These are phyloP conservation scores for Venturia nashicola DNA, from an alignment of 2,329 filamentous ascomycete species.

Conservation along the genomic window DNA sequence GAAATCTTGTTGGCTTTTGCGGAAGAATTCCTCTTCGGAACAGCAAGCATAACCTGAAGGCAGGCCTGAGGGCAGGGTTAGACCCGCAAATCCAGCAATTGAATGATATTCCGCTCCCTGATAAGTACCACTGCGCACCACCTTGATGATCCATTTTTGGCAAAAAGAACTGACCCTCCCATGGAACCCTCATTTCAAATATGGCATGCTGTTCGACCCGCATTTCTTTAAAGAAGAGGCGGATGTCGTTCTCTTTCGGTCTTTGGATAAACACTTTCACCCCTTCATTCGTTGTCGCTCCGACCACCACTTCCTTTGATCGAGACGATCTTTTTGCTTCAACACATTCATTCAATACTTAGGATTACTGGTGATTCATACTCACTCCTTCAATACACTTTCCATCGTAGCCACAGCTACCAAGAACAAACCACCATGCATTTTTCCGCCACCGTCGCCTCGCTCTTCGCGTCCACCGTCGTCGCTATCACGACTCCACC, in stretches of 20 bases:
- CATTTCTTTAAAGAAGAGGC: not conserved
- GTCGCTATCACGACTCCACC: constrained; percentile 33
- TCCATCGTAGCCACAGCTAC: not conserved
- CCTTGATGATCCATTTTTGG: not conserved
- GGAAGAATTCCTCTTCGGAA: not conserved
- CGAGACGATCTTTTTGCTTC: not conserved
- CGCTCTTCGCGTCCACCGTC: constrained; percentile 13
- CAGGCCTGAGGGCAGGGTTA: not conserved
- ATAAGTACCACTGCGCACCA: not conserved
- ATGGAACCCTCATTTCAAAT: not conserved
- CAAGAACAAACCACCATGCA: not conserved
- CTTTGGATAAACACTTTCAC: not conserved
- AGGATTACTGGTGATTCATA: not conserved
- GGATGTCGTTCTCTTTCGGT: not conserved
- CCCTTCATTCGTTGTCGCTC: not conserved
- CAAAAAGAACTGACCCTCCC: not conserved
- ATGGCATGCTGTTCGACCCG: not conserved
- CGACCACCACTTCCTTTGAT: not conserved
- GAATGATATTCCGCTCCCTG: not conserved
- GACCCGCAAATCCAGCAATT: too few species aligned
- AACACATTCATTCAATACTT: not conserved
- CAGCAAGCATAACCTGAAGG: not conserved
- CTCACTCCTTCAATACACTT: not conserved
- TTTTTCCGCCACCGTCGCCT: not conserved
- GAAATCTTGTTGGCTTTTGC: not conserved